Evolutionary conservation across 75 land plant genomes (phyloP).

Genomic region (Selaginella moellendorffii): DNA sequence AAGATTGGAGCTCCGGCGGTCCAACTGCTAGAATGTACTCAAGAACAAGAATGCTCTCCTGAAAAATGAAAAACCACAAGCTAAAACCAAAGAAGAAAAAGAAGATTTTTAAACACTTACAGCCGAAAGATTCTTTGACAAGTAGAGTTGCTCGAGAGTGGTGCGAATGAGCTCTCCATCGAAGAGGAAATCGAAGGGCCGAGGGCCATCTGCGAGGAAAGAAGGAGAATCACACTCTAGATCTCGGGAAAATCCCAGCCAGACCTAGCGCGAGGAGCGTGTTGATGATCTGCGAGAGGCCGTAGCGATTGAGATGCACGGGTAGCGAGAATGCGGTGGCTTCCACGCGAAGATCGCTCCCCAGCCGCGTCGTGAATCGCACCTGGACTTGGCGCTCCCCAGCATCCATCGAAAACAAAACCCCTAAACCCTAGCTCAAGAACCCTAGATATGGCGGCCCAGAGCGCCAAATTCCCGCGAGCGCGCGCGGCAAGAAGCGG

Average conservation of each 20-base stretch:
- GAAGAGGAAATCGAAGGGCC: constrained; percentile 74
- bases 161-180: constrained; percentile 67
- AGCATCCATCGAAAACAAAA: constrained; percentile 13
- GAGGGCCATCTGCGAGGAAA: constrained; percentile 26
- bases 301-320: constrained; percentile 46
- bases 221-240: background rate
- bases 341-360: constrained; percentile 34
- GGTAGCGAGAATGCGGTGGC: constrained; percentile 47
- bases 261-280: constrained; percentile 46
- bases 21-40: constrained; percentile 67
- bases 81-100: background rate
- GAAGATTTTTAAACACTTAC: constrained; percentile 40
- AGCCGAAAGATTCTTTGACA: constrained; percentile 60
- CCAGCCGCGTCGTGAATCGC: constrained; percentile 61
- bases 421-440: too few relatives aligned
- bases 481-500: too few relatives aligned
- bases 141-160: constrained; percentile 58
- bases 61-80: background rate
- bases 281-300: constrained; percentile 76
- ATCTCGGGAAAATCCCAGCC: background rate
- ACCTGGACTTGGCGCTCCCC: constrained; percentile 40
- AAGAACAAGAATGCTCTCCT: constrained; percentile 66
- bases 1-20: constrained; percentile 48
- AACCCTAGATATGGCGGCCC: too few relatives aligned
- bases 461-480: too few relatives aligned